Base-by-base conservation (phyloP, 1,139 yeast species). In the Saccharomyces hybrid region DNA sequence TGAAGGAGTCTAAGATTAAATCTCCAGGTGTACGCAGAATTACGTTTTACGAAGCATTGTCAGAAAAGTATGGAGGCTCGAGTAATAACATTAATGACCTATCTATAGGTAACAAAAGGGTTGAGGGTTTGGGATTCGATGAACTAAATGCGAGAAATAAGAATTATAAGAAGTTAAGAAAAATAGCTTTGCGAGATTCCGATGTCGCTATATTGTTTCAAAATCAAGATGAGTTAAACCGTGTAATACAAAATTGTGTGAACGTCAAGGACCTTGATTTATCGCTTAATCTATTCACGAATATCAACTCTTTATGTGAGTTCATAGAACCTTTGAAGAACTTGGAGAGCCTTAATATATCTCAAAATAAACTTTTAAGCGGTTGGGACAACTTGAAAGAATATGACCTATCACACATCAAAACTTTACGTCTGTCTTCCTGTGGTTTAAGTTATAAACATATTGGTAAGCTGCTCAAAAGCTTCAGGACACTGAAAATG, bases 81-180 rank as follows among this genome's bases (percentile, higher is more conserved):
- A 60, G 61, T 27, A 60, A 63, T 4, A 62, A 63, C 16, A 61
- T 70, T 3, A 62, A 68, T 7, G 67, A 64, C 44, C 63, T 80
- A 6, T 61, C 59, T 44, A 75, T 84, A 55, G 88, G 87, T 0
- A 57, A 73, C 0, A 89, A 88, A 65, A 63, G 63, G 5, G 81
- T 82, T 13, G 84, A 86, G 63, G 77, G 79, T 41, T 78, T 73
- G 56, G 96, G 96, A 1, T 83, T 87, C 65, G 84, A 80, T 23
- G 78, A 79, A 60, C 69, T 83, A 49, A 76, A 78, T 53, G 55
- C 61, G 23, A 65, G 76, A 9, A 85, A 83, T 58, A 69, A 79
- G 0, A 72, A 83, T 56, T 76, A 82, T 50, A 62, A 62, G 4
- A 67, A 72, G 20, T 70, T 88, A 51, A 63, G 60, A n/a, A 72